Percentiles rank a stretch among this genome's conserved stretches.
phyloP scores from a whole-genome alignment of 306 rosid species.

The Cucurbita argyrosperma region DNA sequence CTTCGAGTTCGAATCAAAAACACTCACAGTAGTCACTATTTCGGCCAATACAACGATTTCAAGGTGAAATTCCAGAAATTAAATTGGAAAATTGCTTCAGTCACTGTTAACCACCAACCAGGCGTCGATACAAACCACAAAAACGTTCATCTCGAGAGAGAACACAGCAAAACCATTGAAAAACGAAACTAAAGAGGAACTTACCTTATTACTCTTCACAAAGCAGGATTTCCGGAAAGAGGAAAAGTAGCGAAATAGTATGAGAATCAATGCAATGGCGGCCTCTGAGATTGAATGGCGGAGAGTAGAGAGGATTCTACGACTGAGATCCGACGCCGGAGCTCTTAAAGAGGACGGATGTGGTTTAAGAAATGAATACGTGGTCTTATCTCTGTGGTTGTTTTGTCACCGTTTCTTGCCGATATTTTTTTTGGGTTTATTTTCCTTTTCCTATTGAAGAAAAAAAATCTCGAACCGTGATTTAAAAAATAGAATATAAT shows the following conservation, averaged over 20 bases:
- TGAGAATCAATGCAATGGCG: not conserved
- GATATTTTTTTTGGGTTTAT: conserved; percentile 2
- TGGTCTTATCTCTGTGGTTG: conserved; percentile 31
- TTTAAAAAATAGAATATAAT: not conserved
- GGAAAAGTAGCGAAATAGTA: not conserved
- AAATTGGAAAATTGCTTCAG: not conserved
- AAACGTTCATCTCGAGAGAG: not conserved
- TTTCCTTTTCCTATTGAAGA: not conserved
- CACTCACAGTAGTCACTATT: not conserved
- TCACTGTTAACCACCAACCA: not conserved
- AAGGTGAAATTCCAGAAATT: not conserved
- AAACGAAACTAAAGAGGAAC: not conserved
- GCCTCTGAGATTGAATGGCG: conserved; percentile 1
- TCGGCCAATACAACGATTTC: not conserved
- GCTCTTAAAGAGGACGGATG: conserved; percentile 31
- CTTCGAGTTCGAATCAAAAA: not conserved
- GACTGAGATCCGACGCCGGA: not conserved
- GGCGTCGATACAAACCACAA: not conserved
- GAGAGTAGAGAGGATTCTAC: not conserved
- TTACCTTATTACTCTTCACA: conserved; percentile 15
- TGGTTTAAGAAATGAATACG: conserved; percentile 45
- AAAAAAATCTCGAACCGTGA: not conserved
- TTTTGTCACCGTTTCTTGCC: conserved; percentile 2
- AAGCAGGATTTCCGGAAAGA: conserved; percentile 2
- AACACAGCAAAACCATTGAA: not conserved